Evolutionary conservation across 164 flowering plant species (phyloP).

Genomic region (Cinnamomum chago): DNA sequence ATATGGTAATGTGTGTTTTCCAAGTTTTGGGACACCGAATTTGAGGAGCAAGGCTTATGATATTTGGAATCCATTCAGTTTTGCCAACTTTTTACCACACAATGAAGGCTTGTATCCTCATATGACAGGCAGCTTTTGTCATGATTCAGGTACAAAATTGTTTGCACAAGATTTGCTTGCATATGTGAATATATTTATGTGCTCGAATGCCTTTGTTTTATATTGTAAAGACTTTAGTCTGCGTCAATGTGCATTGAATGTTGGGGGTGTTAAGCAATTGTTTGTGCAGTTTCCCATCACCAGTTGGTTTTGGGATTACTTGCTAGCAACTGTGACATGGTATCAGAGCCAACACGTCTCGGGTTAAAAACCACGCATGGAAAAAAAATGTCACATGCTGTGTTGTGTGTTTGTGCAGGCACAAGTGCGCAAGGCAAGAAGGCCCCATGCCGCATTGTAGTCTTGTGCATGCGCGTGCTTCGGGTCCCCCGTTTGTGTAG

Average conservation of each 20-base stretch:
- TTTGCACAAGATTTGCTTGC: neutral
- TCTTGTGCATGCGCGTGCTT: no score
- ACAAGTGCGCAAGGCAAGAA: no score
- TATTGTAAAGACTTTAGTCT: neutral
- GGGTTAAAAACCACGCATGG: no score
- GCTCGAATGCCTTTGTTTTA: neutral
- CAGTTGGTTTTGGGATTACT: no score
- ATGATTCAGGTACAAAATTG: slow-evolving; percentile 24
- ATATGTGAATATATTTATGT: neutral
- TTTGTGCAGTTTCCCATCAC: no score
- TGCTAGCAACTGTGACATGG: no score
- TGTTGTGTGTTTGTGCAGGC: no score
- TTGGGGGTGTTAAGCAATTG: neutral
- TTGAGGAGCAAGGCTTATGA: slow-evolving; percentile 18
- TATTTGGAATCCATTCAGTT: slow-evolving; percentile 8
- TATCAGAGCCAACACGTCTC: no score
- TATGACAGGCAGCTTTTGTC: slow-evolving; percentile 14
- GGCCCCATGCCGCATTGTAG: no score
- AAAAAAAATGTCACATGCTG: no score
- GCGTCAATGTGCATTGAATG: neutral
- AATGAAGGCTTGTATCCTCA: slow-evolving; percentile 15
- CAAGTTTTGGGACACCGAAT: slow-evolving; percentile 13
- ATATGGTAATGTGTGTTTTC: slow-evolving; percentile 9
- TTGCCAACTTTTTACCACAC: neutral
- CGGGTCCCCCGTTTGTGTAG: no score